Evolutionary conservation across 2,329 filamentous ascomycete species (phyloP).

Genomic region (Chalaropsis thielavioides): DNA sequence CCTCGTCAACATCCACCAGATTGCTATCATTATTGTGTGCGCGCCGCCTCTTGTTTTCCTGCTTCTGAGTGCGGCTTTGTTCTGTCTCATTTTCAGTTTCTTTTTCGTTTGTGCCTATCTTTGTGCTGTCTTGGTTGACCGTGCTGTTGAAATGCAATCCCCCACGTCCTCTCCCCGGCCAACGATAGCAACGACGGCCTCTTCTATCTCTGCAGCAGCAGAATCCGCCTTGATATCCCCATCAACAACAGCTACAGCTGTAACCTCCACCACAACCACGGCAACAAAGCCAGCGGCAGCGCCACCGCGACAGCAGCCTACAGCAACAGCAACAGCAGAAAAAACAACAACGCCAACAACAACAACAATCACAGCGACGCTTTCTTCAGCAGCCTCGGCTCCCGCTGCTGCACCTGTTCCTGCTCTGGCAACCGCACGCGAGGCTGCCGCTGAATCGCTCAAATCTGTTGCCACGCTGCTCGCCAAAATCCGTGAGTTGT

Average conservation of each 20-base stretch:
- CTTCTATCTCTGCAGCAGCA: not conserved
- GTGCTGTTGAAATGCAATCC: constrained; percentile 6
- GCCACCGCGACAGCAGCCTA: not conserved
- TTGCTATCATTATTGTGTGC: constrained; percentile 8
- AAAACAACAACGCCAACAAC: not conserved
- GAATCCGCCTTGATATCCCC: not conserved
- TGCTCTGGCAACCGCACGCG: not conserved
- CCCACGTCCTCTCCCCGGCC: constrained; percentile 2
- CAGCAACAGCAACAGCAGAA: not conserved
- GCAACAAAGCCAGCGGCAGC: constrained; percentile 3
- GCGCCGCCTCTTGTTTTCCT: constrained; percentile 10
- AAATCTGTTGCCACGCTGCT: constrained; percentile 11
- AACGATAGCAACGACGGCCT: not conserved
- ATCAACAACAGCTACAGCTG: not conserved
- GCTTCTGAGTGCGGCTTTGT: constrained; percentile 7
- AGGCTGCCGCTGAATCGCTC: constrained; percentile 14
- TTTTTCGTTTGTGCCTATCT: constrained; percentile 13
- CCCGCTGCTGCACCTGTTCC: not conserved
- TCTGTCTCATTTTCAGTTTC: constrained; percentile 14
- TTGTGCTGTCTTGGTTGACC: constrained; percentile 9
- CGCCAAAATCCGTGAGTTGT: constrained; percentile 12
- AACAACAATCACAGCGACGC: not conserved
- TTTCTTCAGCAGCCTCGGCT: constrained; percentile 6
- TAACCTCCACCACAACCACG: not conserved
- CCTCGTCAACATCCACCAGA: not conserved